A percentile compares a stretch with the other conserved stretches of the same genome.
Evolutionary conservation across 108 stramenopile species (phyloP).

Genomic region (Chaetoceros tenuissimus): DNA sequence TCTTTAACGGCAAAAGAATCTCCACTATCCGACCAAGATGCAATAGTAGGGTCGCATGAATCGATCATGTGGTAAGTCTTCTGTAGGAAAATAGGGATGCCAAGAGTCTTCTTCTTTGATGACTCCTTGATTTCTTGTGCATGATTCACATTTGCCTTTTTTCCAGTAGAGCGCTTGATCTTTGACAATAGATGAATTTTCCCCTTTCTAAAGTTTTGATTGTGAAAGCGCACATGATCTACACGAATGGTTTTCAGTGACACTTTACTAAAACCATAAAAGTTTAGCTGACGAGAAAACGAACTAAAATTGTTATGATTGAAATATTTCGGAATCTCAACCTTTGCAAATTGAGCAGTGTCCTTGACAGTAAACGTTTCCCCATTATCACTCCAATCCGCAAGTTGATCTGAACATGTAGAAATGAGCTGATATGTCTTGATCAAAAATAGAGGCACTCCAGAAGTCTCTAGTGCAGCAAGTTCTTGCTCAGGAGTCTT

Average conservation of each 20-base stretch:
- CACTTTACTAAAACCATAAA: slow-evolving; percentile 91
- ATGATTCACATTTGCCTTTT: slow-evolving; percentile 36
- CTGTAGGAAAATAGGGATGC: too few species aligned
- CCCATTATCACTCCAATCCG: too few species aligned
- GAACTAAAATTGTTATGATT: slow-evolving; percentile 90
- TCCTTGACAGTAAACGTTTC: slow-evolving; percentile 73
- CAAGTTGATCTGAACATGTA: too few species aligned
- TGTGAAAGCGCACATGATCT: slow-evolving; percentile 84
- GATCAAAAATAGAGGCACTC: too few species aligned
- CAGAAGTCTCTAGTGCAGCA: too few species aligned
- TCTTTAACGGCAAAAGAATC: slow-evolving; percentile 73
- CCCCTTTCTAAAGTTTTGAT: slow-evolving; percentile 81
- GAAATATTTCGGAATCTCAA: slow-evolving; percentile 83
- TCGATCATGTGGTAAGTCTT: too few species aligned
- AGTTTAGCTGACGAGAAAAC: slow-evolving; percentile 92
- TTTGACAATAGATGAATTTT: slow-evolving; percentile 64
- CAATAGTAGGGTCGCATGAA: too few species aligned
- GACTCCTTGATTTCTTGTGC: slow-evolving; percentile 49
- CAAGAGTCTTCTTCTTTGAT: slow-evolving; percentile 37
- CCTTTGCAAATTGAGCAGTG: slow-evolving; percentile 56
- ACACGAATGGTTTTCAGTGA: too few species aligned
- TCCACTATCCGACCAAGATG: slow-evolving; percentile 73
- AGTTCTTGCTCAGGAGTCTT: too few species aligned
- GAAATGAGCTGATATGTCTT: too few species aligned
- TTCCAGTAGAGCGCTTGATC: slow-evolving; percentile 77